phyloP scores from a whole-genome alignment of 2,329 filamentous ascomycete genomes.

The Aspergillus glaucus region DNA sequence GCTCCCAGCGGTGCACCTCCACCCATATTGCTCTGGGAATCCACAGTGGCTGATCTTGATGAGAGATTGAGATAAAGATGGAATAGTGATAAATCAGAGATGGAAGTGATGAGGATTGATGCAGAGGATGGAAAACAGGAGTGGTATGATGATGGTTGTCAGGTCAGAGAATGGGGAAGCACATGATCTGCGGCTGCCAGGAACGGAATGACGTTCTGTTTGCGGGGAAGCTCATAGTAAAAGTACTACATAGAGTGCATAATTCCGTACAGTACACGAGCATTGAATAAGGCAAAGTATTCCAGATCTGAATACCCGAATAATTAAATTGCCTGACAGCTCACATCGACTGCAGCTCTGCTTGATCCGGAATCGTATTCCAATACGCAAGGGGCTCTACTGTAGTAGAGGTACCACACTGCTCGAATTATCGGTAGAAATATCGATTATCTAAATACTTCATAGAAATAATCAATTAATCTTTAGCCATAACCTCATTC shows the following conservation, averaged over 20 bases:
- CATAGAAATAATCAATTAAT: too few species aligned
- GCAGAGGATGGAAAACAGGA: background rate
- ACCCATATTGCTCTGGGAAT: conserved; percentile 11
- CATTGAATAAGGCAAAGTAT: too few species aligned
- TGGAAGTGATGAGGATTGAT: background rate
- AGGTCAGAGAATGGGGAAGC: background rate
- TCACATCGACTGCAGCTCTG: background rate
- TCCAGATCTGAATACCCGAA: too few species aligned
- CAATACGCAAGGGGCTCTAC: background rate
- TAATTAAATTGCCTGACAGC: background rate
- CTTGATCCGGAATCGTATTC: background rate
- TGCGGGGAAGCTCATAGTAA: background rate
- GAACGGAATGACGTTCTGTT: background rate
- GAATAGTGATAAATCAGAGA: background rate
- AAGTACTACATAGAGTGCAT: too few species aligned
- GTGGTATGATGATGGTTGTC: background rate
- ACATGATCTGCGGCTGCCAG: background rate
- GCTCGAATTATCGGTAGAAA: too few species aligned
- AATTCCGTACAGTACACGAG: too few species aligned
- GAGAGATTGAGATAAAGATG: background rate
- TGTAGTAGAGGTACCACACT: background rate
- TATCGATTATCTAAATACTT: too few species aligned
- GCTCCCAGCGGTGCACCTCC: conserved; percentile 23
- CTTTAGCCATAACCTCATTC: too few species aligned
- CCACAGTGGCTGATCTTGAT: background rate